phyloP scores from a whole-genome alignment of 106 monocot species.

The Dendrobium huoshanense region DNA sequence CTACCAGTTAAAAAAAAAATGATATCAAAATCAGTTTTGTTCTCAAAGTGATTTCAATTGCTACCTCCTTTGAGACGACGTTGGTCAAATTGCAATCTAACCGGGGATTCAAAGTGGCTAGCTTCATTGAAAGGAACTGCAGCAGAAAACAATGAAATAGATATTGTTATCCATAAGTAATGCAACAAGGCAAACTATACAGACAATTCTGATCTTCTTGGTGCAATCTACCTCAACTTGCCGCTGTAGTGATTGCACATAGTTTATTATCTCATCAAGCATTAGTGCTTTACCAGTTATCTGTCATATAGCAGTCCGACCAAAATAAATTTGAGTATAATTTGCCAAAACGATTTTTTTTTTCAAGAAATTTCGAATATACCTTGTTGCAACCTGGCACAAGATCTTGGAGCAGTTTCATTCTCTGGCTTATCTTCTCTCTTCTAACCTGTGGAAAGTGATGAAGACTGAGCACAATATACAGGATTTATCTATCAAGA shows the following conservation, averaged over 20 bases:
- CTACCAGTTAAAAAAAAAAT: background rate
- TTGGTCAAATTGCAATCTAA: constrained; percentile 37
- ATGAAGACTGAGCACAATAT: background rate
- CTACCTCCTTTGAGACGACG: constrained; percentile 58
- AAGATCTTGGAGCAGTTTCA: constrained; percentile 41
- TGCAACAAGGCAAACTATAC: background rate
- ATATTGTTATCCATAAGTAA: background rate
- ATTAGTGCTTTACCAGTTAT: constrained; percentile 46
- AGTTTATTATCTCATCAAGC: constrained; percentile 60
- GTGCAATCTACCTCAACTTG: constrained; percentile 29
- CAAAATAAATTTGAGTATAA: background rate
- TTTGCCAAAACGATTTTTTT: background rate
- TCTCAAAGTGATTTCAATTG: constrained; percentile 1
- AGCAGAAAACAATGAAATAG: background rate
- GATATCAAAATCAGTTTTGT: background rate
- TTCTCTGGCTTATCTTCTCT: constrained; percentile 35
- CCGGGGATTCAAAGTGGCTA: constrained; percentile 38
- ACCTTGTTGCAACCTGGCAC: constrained; percentile 51
- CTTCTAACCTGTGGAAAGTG: constrained; percentile 8
- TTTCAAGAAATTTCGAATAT: background rate
- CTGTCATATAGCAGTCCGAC: background rate
- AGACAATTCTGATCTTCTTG: background rate
- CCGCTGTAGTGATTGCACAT: constrained; percentile 45
- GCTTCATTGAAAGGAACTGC: constrained; percentile 79
- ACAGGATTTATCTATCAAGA: background rate